Conservation (phyloP, 2,329 filamentous ascomycete species). For the Nothophoma quercina region DNA sequence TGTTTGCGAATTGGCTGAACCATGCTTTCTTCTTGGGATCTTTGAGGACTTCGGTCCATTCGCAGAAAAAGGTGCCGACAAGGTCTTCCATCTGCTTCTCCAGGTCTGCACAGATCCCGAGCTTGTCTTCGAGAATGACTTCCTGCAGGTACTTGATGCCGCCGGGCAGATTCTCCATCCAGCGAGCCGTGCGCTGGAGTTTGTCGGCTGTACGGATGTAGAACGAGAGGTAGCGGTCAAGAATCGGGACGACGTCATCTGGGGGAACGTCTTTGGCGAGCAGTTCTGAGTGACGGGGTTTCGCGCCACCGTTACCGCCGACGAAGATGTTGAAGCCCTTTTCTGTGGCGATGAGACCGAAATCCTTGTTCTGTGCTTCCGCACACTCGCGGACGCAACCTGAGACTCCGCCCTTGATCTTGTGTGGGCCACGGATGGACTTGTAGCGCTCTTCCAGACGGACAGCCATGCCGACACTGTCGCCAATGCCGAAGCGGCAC, state of each 20-base stretch:
- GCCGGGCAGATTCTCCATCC: constrained; percentile 84
- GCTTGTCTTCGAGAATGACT: constrained; percentile 83
- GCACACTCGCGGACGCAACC: constrained; percentile 94
- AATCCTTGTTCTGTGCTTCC: constrained; percentile 92
- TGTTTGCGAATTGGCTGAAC: constrained; percentile 88
- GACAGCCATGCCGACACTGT: constrained; percentile 90
- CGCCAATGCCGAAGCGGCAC: constrained; percentile 88
- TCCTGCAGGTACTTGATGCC: constrained; percentile 83
- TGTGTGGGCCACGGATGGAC: constrained; percentile 86
- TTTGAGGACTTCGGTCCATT: constrained; percentile 85
- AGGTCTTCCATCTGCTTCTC: constrained; percentile 89
- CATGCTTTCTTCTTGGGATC: constrained; percentile 70
- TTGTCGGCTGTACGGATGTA: constrained; percentile 94
- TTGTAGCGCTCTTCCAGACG: constrained; percentile 90
- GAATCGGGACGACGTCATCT: constrained; percentile 79
- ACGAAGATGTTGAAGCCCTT: constrained; percentile 95
- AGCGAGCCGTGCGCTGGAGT: constrained; percentile 85
- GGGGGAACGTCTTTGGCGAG: constrained; percentile 86
- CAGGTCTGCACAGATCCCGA: constrained; percentile 83
- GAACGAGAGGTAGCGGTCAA: constrained; percentile 91
- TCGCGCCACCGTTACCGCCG: constrained; percentile 86
- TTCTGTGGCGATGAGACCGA: constrained; percentile 89
- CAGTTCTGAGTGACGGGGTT: constrained; percentile 81
- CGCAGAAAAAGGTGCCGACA: constrained; percentile 85
- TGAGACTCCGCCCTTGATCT: constrained; percentile 88